Evolutionary conservation across 805 yeast species (phyloP).

Genomic region (Ogataea wickerhamii): DNA sequence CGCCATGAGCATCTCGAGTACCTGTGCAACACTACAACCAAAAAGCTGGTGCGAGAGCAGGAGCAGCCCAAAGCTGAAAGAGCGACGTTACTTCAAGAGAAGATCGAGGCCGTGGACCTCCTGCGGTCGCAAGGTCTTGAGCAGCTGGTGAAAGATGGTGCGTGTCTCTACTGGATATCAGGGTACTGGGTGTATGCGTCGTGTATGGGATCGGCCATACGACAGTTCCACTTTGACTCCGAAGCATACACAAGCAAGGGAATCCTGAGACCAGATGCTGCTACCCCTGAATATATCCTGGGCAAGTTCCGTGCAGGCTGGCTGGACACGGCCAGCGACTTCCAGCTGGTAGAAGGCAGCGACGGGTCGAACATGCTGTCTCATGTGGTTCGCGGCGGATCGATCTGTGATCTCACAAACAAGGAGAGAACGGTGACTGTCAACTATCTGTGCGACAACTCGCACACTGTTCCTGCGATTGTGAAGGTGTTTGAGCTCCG

Average conservation of each 20-base stretch:
- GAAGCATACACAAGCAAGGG: not conserved
- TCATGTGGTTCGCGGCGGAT: constrained; percentile 29
- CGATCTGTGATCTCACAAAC: constrained; percentile 33
- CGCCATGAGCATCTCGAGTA: constrained; percentile 5
- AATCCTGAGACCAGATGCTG: constrained; percentile 6
- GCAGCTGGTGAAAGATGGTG: constrained; percentile 2
- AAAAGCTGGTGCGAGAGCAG: not conserved
- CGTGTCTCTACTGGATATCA: constrained; percentile 4
- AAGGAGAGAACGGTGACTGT: constrained; percentile 26
- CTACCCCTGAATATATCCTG: constrained; percentile 15
- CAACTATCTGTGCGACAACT: constrained; percentile 27
- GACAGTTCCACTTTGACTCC: constrained; percentile 8
- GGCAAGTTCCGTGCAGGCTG: constrained; percentile 14
- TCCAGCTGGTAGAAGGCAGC: constrained; percentile 19
- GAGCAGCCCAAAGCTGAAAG: constrained; percentile 11
- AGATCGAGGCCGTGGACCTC: constrained; percentile 16
- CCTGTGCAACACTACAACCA: not conserved
- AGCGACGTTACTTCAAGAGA: constrained; percentile 1
- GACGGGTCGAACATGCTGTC: constrained; percentile 29
- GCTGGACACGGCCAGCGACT: constrained; percentile 20
- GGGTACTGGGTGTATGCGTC: constrained; percentile 18
- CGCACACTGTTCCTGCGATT: constrained; percentile 17
- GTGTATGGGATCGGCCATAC: constrained; percentile 4
- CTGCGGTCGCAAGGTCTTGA: constrained; percentile 12
- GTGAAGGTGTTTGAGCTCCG: constrained; percentile 26